Base-by-base conservation (phyloP, 768 basidiomycete species). In the Daedaleopsis sinensis region DNA sequence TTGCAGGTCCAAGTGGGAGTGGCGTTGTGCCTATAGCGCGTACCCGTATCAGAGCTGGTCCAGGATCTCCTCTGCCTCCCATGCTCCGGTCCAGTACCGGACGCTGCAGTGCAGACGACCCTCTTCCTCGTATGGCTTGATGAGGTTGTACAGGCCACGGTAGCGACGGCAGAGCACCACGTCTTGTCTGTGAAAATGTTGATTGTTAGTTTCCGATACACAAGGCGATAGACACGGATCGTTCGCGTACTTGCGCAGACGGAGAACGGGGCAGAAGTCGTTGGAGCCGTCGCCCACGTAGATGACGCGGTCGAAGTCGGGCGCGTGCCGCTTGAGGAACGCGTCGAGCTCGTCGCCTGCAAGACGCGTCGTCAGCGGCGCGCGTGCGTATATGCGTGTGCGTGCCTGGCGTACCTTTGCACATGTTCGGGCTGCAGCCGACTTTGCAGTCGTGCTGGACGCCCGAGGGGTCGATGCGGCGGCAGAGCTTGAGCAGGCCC, bases 371-470 rank as follows among this genome's bases (percentile, higher is more conserved):
- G 37, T 60, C 35, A 57, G 66, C 36, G 52, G 38, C 4, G 36
- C 35, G 23, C 44, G 36, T 42, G n/a, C 15, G 35, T 50, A 8
- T 37, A 2, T 12, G 9, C 8, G 23, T 42, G 18, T 16, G 13
- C 16, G 13, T 36, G 37, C 11, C 6, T 50, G 35, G 10, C 56
- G 44, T 19, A 88, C 93, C 94, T 80, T 99, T 99, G 81, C 97
- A 99, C 96, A 99, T 97, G 79, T 99, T 98, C 15, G 89, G 84
- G 58, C 88, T 88, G 78, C 97, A 99, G 7, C 96, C 96, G 54
- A 96, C 82, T 47, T 78, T 79, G 76, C 97, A 99, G 8, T 70
- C 71, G 73, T 98, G 97, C 61, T 94, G 94, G 1, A 87, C 87
- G 1, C 85, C 91, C 21, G 77, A 66, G 12, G 93, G 91, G 61